Evolutionary conservation across 1,139 yeast genomes (phyloP), one percentile per base, ranked within the genome.

Genomic region (Diutina mesorugosa): DNA sequence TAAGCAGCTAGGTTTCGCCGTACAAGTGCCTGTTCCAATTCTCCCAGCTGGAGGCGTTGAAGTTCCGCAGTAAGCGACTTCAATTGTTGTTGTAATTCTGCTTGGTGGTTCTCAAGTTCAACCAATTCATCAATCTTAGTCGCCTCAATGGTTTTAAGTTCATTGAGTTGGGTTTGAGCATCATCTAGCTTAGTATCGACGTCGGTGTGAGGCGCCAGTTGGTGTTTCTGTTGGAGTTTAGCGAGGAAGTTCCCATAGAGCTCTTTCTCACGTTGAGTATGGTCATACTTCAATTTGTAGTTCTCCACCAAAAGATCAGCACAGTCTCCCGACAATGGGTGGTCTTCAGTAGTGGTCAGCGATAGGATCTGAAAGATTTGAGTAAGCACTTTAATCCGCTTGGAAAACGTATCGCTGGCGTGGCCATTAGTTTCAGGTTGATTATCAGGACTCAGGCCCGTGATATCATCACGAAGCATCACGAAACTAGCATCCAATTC

Each of bases 271-370:
- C 78, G 78, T 52, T 87, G 82, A 12, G 85, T 79, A 59, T 84
- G 89, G 59, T 87, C 93, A 66, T 87, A 88, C 62, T 85, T 85
- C 30, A 74, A 69, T 63, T 84, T 85, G 66, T 90, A 77, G 58
- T 84, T 85, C n/a, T 80, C 84, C 4, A 87, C 74, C 38, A 91
- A 68, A 35, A 79, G 66, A 52, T 78, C 81, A 3, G 95, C 88
- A 67, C 99, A 93, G 55, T 91, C 98, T 45, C 77, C 76, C 63
- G 98, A 91, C 16, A 95, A 81, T 0, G 99, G 99, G 64, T 88
- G 79, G 60, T 89, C 95, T n/a, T 91, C 78, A 59, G 85, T 90
- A 56, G 86, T 85, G 60, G 85, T 85, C 9, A 83, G 65, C 16
- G 79, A 74, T 14, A 76, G 65, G 6, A 83, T 32, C 80, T 84